A percentile compares a stretch with the other conserved stretches of the same genome.
Conservation (phyloP, 768 basidiomycete genomes). For the Gyrodon lividus region DNA sequence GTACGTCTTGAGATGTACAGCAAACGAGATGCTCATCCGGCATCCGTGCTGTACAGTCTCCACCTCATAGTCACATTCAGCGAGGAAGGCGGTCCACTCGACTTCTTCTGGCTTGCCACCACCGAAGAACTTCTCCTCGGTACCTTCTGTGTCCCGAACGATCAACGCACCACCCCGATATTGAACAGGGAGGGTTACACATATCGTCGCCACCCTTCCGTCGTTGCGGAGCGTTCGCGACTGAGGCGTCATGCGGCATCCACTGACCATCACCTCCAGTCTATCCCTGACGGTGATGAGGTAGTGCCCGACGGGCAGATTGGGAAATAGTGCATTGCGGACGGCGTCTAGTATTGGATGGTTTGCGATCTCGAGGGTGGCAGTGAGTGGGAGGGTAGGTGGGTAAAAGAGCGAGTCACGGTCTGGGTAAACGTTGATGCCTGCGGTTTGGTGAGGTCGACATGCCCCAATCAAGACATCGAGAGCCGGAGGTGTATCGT, state of each 20-base stretch:
- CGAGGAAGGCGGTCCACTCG: slow-evolving; percentile 76
- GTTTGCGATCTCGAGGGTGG: slow-evolving; percentile 77
- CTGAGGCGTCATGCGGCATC: slow-evolving; percentile 58
- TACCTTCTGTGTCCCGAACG: slow-evolving; percentile 53
- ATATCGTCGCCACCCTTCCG: slow-evolving; percentile 68
- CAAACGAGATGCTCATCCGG: slow-evolving; percentile 68
- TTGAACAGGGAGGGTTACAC: slow-evolving; percentile 72
- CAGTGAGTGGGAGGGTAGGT: slow-evolving; percentile 65
- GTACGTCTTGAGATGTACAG: slow-evolving; percentile 66
- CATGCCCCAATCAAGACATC: slow-evolving; percentile 78
- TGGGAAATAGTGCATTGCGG: slow-evolving; percentile 69
- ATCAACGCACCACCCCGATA: slow-evolving; percentile 68
- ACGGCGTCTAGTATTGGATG: slow-evolving; percentile 81
- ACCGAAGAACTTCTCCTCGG: slow-evolving; percentile 61
- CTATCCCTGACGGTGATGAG: slow-evolving; percentile 67
- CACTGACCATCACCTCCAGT: slow-evolving; percentile 64
- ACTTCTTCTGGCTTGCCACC: slow-evolving; percentile 63
- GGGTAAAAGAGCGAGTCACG: slow-evolving; percentile 74
- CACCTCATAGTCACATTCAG: slow-evolving; percentile 74
- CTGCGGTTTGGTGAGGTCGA: slow-evolving; percentile 58
- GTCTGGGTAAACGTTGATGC: slow-evolving; percentile 50
- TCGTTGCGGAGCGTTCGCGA: slow-evolving; percentile 56
- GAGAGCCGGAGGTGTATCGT: slow-evolving; percentile 72
- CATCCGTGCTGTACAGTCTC: slow-evolving; percentile 71
- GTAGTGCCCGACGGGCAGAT: slow-evolving; percentile 64